Evolutionary conservation across 345 rosid species (phyloP).

Genomic region (Acer saccharum): DNA sequence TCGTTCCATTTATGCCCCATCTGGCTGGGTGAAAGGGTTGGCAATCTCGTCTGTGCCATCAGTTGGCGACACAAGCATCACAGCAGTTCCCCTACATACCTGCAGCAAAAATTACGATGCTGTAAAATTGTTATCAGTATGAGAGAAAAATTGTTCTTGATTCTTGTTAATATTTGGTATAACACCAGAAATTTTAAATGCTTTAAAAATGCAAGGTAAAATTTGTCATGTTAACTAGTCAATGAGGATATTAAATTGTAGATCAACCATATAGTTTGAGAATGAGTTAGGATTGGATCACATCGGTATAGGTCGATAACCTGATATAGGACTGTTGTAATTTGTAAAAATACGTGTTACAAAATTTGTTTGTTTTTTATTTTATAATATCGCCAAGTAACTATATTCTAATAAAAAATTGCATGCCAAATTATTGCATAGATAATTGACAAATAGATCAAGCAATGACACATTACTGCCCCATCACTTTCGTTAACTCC

Average conservation of each 20-base stretch:
- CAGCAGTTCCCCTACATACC: conserved; percentile 98
- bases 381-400: not conserved
- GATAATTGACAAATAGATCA: not conserved
- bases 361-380: not conserved
- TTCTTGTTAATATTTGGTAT: not conserved
- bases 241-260: not conserved
- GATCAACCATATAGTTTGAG: not conserved
- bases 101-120: conserved; percentile 29
- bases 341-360: not conserved
- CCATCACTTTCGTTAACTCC: not conserved
- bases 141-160: not conserved
- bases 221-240: not conserved
- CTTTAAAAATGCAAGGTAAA: not conserved
- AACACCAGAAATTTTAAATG: not conserved
- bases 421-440: not conserved
- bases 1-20: conserved; percentile 61
- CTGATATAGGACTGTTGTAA: not conserved
- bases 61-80: conserved; percentile 97
- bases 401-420: not conserved
- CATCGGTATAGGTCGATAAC: not conserved
- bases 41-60: conserved; percentile 99
- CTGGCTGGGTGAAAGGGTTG: conserved; percentile 88
- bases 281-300: not conserved
- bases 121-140: not conserved
- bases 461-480: not conserved